Base-by-base conservation (phyloP, 805 yeast species). In the Candida palmyrensis region DNA sequence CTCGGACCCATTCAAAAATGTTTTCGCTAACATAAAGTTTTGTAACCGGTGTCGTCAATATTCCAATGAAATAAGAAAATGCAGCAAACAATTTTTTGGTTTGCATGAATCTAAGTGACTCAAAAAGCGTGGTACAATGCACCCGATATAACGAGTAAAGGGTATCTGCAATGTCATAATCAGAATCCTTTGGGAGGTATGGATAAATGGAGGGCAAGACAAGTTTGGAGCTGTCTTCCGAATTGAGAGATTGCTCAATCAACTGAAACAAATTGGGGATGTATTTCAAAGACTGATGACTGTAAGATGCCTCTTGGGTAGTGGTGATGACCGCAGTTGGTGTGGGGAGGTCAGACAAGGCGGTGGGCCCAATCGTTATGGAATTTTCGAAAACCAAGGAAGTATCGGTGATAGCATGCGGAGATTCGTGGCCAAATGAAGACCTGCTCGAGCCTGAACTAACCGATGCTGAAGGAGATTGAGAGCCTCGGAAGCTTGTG, bases 31-130 rank as follows among this genome's bases (percentile, higher is more conserved):
- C 65, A 48, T 79, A 73, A 15, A 85, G 57, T 43, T 73, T 73
- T 48, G 70, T 73, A 25, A 79, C 82, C 3, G 83, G 82, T 0
- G 76, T 64, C 0, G 88, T 76, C 34, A 85, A 64, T 1, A 75
- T 65, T 11, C 66, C 56, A 36, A 62, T 71, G 52, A 77, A 83
- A 6, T 74, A 60, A 6, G 65, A 49, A 30, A 83, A 54, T 18
- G 72, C 56, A n/a, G 70, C 59, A 33, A 78, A 69, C 21, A 87
- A 56, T 45, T 74, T 74, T 38, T 74, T 76, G 37, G 81, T 54
- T 37, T 80, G 83, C 77, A 85, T 71, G 48, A 66, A 79, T 40
- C 89, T 65, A 36, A 86, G 57, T 30, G 76, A 68, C 40, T 82
- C 86, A 39, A 82, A 77, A 20, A 83, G 55, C 5, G 78, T 55